These are phyloP conservation scores for Prosopis cineraria DNA, from an alignment of 306 rosid species.

Conservation along the genomic window DNA sequence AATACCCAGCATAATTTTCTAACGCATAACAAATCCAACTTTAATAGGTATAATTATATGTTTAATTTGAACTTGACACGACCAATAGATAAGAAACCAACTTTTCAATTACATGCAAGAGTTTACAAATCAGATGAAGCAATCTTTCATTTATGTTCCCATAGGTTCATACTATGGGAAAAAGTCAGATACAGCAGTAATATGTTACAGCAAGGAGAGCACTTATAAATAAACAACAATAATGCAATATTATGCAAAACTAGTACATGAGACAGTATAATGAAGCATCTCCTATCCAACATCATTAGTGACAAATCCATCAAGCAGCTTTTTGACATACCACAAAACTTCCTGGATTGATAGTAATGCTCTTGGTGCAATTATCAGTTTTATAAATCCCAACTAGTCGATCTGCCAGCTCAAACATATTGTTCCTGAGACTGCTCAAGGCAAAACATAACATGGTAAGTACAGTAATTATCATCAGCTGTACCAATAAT, in stretches of 20 bases:
- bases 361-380: constrained; percentile 94
- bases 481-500: neutral
- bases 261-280: constrained; percentile 1
- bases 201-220: constrained; percentile 30
- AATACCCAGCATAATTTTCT: neutral
- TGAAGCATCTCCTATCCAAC: constrained; percentile 21
- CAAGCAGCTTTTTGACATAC: constrained; percentile 71
- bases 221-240: constrained; percentile 10
- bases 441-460: constrained; percentile 46
- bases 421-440: constrained; percentile 96
- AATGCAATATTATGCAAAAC: constrained; percentile 31
- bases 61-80: too few relatives aligned
- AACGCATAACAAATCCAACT: neutral
- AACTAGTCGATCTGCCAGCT: constrained; percentile 90
- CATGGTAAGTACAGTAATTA: neutral
- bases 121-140: constrained; percentile 8
- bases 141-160: constrained; percentile 2
- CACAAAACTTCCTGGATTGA: constrained; percentile 77
- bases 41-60: neutral
- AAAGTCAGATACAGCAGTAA: constrained; percentile 10
- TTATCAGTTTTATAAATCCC: constrained; percentile 93
- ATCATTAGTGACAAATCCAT: constrained; percentile 28
- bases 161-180: neutral
- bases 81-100: neutral
- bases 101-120: neutral